Evolutionary conservation across 192 early-diverging fungal species (phyloP).

Genomic region (Gonapodya sp.): DNA sequence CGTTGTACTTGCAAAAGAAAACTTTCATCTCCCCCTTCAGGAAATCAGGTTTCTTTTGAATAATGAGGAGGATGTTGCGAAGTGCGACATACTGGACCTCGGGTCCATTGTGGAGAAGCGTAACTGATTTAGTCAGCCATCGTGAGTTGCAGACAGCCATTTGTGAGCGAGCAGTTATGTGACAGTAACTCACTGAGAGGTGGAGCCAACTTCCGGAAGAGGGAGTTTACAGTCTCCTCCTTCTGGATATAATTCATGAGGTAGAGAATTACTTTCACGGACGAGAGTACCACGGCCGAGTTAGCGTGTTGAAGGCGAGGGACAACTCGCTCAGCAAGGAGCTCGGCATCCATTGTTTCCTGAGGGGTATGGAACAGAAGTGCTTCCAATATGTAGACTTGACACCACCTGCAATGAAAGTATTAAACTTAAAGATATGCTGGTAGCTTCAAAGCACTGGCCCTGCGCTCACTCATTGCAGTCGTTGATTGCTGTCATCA

Average conservation of each 20-base stretch:
- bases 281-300: constrained; percentile 76
- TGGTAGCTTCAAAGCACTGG: too few relatives aligned
- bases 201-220: constrained; percentile 80
- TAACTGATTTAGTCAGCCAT: too few relatives aligned
- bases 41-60: constrained; percentile 82
- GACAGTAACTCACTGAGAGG: constrained; percentile 63
- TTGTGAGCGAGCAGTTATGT: too few relatives aligned
- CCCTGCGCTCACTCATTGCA: constrained; percentile 69
- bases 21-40: constrained; percentile 88
- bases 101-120: constrained; percentile 73
- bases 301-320: constrained; percentile 92
- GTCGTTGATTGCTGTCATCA: constrained; percentile 88
- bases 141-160: too few relatives aligned
- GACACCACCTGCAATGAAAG: constrained; percentile 69
- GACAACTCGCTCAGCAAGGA: constrained; percentile 78
- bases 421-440: constrained; percentile 6
- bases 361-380: constrained; percentile 86
- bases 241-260: constrained; percentile 88
- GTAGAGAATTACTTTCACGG: constrained; percentile 84
- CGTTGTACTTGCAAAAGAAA: constrained; percentile 99
- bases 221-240: constrained; percentile 56
- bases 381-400: constrained; percentile 87
- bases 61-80: constrained; percentile 88
- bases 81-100: constrained; percentile 97
- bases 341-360: constrained; percentile 78